Evolutionary conservation across 1,284 basidiomycete species (phyloP).

Genomic region (Apiotrichum gamsii): DNA sequence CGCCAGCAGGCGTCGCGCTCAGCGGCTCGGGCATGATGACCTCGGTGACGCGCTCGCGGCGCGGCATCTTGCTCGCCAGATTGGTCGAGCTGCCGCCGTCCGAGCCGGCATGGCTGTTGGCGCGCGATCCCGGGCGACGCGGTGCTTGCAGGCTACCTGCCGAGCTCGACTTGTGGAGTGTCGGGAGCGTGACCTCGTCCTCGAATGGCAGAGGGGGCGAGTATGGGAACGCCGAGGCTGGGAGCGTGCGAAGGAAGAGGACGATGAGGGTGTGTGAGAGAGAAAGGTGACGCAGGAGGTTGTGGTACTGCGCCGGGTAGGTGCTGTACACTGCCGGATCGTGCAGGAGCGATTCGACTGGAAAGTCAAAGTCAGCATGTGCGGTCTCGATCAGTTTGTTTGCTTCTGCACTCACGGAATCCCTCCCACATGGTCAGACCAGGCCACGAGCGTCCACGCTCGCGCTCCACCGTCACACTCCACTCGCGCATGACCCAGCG

Average conservation of each 20-base stretch:
- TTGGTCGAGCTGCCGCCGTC: conserved; percentile 15
- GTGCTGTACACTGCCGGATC: conserved; percentile 43
- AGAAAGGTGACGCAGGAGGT: conserved; percentile 42
- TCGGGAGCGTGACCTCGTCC: conserved; percentile 29
- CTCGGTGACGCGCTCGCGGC: conserved; percentile 41
- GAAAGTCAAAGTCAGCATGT: conserved; percentile 3
- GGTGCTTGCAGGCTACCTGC: conserved; percentile 20
- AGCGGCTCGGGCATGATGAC: conserved; percentile 47
- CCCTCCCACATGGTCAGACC: conserved; percentile 48
- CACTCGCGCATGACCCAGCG: conserved; percentile 45
- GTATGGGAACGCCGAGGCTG: conserved; percentile 34
- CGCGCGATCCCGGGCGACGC: conserved; percentile 23
- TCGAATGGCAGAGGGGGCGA: conserved; percentile 42
- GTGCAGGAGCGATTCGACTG: conserved; percentile 46
- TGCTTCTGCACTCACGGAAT: conserved; percentile 44
- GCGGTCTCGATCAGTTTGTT: neutral
- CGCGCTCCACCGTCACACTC: conserved; percentile 32
- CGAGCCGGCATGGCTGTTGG: conserved; percentile 27
- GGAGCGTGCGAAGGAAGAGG: conserved; percentile 41
- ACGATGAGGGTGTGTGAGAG: conserved; percentile 45
- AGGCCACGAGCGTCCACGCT: conserved; percentile 39
- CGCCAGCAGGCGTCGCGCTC: conserved; percentile 14
- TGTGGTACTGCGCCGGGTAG: conserved; percentile 42
- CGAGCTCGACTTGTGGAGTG: conserved; percentile 30
- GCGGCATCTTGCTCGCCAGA: conserved; percentile 26